Base-by-base conservation (phyloP, 73 alveolate genomes). In the Uronychia binucleata region DNA sequence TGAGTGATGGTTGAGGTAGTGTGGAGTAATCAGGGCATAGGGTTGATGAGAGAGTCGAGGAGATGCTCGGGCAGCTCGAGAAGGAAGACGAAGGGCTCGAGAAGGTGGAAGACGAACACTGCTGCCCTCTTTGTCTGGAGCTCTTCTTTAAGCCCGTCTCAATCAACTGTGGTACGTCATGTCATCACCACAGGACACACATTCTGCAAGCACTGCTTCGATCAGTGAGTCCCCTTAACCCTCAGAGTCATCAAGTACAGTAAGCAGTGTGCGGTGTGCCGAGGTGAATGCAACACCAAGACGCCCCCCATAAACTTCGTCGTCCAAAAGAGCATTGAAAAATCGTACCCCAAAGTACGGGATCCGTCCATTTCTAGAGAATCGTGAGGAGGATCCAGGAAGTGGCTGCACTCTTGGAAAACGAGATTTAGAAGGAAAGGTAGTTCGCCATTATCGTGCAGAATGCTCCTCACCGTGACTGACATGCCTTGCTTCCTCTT, bases 1-100 rank as follows among this genome's bases (percentile, higher is more conserved):
- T 46, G 67, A 46, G 67, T 46, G 67, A 46, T 46, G 67, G 67
- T 46, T 46, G 67, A 46, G 67, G 67, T 46, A 46, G 67, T 46
- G 67, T 46, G 67, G 67, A 46, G 67, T 46, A n/a, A n/a, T n/a
- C n/a, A n/a, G n/a, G n/a, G n/a, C n/a, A n/a, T n/a, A n/a, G n/a
- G n/a, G n/a, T n/a, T n/a, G n/a, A n/a, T n/a, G n/a, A n/a, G n/a
- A n/a, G n/a, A n/a, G n/a, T n/a, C n/a, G n/a, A n/a, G n/a, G n/a
- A n/a, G n/a, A n/a, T n/a, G n/a, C n/a, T n/a, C n/a, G n/a, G n/a
- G n/a, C n/a, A n/a, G n/a, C n/a, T n/a, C n/a, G n/a, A n/a, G n/a
- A n/a, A n/a, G n/a, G n/a, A n/a, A n/a, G n/a, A n/a, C n/a, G n/a
- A n/a, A n/a, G n/a, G n/a, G n/a, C n/a, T n/a, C n/a, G n/a, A n/a